These are phyloP conservation scores for Amanita bisporigera DNA, from an alignment of 1,284 basidiomycete genomes.

Conservation along the genomic window DNA sequence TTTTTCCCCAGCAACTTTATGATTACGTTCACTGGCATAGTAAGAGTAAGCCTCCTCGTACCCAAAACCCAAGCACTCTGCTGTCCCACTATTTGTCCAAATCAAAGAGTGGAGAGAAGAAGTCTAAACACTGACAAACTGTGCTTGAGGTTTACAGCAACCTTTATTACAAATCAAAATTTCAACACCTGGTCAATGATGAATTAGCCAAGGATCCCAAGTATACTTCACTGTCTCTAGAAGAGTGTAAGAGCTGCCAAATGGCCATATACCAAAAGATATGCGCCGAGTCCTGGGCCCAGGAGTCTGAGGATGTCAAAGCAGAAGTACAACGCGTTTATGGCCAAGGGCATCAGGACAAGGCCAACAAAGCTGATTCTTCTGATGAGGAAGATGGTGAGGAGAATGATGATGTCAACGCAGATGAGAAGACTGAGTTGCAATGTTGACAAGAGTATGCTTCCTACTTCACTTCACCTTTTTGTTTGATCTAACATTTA, in stretches of 20 bases:
- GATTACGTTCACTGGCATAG: neutral
- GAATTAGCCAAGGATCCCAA: neutral
- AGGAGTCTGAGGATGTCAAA: neutral
- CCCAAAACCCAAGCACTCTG: neutral
- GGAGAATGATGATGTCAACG: neutral
- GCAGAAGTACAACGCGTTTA: neutral
- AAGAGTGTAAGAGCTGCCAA: neutral
- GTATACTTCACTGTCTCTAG: neutral
- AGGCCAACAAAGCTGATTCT: no score
- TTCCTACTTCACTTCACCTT: neutral
- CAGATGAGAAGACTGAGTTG: neutral
- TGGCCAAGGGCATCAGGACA: neutral
- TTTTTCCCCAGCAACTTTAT: neutral
- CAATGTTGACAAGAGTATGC: neutral
- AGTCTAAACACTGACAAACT: neutral
- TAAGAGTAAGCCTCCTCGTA: neutral
- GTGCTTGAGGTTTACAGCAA: neutral
- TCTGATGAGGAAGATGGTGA: neutral
- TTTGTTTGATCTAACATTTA: neutral
- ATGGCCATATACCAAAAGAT: neutral
- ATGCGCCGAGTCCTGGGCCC: neutral
- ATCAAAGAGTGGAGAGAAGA: neutral
- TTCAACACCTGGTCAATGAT: neutral
- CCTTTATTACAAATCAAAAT: neutral
- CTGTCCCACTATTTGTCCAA: neutral